Evolutionary conservation across 2,329 filamentous ascomycete genomes (phyloP), one percentile per base, ranked within the genome.

Genomic region (Fusarium coicis): DNA sequence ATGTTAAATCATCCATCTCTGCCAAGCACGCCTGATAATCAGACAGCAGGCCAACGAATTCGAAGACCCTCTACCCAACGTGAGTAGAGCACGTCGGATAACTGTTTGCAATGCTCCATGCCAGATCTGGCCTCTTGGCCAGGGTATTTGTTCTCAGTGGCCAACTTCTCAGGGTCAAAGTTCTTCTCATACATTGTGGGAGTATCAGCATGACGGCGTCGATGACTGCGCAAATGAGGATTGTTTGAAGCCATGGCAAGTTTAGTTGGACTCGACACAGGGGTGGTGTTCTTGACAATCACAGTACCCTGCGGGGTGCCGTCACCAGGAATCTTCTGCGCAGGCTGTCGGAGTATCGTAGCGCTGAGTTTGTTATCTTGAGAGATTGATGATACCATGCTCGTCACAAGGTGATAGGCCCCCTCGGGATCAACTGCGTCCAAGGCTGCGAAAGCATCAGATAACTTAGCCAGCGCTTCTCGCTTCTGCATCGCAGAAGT

Each of bases 391-490:
- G 93, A 88, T 68, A 97, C 87, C 73, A 97, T 89, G 63, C 90
- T 88, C 77, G 91, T 93, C 78, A 99, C 87, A 21, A 99, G 87
- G 74, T 97, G 91, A 77, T 96, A 96, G 44, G 95, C 90, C 23
- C 95, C 95, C 80, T 98, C 96, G 0, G 96, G 96, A 78, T 99
- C 96, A 36, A 96, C 87, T 49, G 93, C 90, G 80, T 98, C 94
- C 37, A 99, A 87, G 18, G 91, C 88, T 9, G 92, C 92, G 86
- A 96, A 97, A 1, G 96, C 95, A 80, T 97, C 93, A 0, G 93
- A 94, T 18, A 98, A 87, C 72, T 91, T 90, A 6, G 93, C 93
- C 36, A 98, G 87, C 1, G 94, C 94, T 76, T 97, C 94, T 40
- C 95, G 89, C 81, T 96, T 97, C 69, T 84, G 84, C 77, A 87